A percentile compares a stretch with the other conserved stretches of the same genome.
Conservation (phyloP, 225 moss, liverwort and hornwort species). For the Lunularia cruciata region DNA sequence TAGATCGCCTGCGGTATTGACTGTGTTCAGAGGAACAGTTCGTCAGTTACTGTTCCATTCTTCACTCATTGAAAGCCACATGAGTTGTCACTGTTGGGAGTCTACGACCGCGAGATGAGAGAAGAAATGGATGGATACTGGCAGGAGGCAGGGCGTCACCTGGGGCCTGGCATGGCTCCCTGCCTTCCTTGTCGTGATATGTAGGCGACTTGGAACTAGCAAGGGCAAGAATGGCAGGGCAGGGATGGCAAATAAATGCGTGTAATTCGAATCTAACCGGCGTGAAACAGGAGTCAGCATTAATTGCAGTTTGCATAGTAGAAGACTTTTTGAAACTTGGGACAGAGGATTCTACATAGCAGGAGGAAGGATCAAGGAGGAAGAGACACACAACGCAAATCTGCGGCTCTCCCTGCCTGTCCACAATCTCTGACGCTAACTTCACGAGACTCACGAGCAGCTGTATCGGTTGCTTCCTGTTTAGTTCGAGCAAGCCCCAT, state of each 20-base stretch:
- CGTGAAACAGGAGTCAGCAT: slow-evolving; percentile 3
- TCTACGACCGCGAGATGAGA: too few species aligned
- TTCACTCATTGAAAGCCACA: too few species aligned
- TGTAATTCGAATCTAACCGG: slow-evolving; percentile 5
- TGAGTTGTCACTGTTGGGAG: not conserved
- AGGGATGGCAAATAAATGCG: not conserved
- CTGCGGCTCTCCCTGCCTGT: not conserved
- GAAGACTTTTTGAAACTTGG: slow-evolving; percentile 2
- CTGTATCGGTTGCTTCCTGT: not conserved
- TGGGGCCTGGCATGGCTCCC: not conserved
- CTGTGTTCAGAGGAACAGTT: too few species aligned
- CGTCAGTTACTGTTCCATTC: too few species aligned
- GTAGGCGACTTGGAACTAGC: not conserved
- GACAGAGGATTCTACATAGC: slow-evolving; percentile 13
- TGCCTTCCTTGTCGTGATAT: not conserved
- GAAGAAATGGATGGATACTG: too few species aligned
- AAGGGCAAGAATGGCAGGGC: not conserved
- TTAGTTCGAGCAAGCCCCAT: too few species aligned
- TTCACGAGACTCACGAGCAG: slow-evolving; percentile 13
- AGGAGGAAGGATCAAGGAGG: slow-evolving; percentile 4
- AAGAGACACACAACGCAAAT: not conserved
- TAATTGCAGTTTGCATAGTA: not conserved
- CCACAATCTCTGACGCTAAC: not conserved
- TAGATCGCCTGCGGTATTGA: too few species aligned
- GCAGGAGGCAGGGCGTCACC: not conserved